Conservation (phyloP, 2,329 filamentous ascomycete species). For the Beauveria sp. region DNA sequence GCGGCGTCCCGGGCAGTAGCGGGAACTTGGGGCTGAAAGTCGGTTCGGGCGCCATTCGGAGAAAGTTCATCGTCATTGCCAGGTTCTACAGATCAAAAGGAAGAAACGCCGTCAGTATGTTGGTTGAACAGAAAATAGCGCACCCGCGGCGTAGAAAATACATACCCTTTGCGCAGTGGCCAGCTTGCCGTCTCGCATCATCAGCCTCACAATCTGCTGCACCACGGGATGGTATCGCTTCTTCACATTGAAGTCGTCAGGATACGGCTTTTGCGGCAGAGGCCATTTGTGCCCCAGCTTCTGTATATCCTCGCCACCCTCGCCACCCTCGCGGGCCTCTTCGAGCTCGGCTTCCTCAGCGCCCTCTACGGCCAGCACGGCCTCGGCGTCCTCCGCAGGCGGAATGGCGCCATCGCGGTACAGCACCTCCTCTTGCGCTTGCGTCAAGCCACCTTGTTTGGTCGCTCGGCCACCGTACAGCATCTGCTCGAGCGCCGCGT, state of each 20-base stretch:
- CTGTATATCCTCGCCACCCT: conserved; percentile 9
- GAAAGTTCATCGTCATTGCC: conserved; percentile 70
- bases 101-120: neutral
- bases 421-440: conserved; percentile 36
- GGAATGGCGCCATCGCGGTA: conserved; percentile 36
- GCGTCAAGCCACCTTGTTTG: conserved; percentile 28
- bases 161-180: conserved; percentile 80
- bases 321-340: neutral
- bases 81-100: conserved; percentile 56
- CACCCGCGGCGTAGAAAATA: neutral
- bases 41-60: conserved; percentile 78
- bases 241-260: conserved; percentile 57
- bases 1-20: conserved; percentile 69
- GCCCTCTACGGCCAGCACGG: conserved; percentile 19
- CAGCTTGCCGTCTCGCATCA: conserved; percentile 91
- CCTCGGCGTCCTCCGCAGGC: conserved; percentile 25
- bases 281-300: conserved; percentile 68
- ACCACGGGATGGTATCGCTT: conserved; percentile 80
- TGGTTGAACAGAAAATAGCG: neutral
- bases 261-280: conserved; percentile 59
- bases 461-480: conserved; percentile 28
- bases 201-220: conserved; percentile 76
- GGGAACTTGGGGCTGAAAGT: conserved; percentile 62
- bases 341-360: conserved; percentile 12
- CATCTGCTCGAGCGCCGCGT: conserved; percentile 29